Evolutionary conservation across 768 basidiomycete species (phyloP), one percentile per base, ranked within the genome.

Genomic region (Rhizopogon vulgaris): DNA sequence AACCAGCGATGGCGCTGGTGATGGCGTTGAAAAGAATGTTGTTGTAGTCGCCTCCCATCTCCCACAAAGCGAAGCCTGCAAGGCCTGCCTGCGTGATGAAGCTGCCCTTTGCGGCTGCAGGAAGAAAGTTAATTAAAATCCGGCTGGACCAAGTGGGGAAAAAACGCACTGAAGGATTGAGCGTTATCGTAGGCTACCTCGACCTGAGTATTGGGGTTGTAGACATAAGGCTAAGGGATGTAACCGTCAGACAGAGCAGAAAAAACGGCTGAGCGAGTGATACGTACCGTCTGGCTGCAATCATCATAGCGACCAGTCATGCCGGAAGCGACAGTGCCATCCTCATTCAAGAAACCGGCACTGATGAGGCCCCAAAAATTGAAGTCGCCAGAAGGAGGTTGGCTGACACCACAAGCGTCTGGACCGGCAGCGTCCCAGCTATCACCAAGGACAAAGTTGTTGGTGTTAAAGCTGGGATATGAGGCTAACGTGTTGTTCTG

Each of bases 231-330:
- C 88, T 90, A 61, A 28, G 14, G 10, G 39, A 22, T 5, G 12
- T 7, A 41, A 46, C 18, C 0, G 8, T 66, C 25, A 59, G 43
- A 49, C 14, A 36, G 18, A 5, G 38, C 36, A 2, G 50, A 10
- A 34, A 6, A 2, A 5, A 38, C 0, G 22, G 22, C 22, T 52
- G 24, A 4, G 42, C 15, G 8, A 6, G 34, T 7, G 3, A 3
- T 32, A 71, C 81, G 30, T 55, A 90, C 88, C 51, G 89, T 91
- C 69, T 87, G 78, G 55, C 80, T 85, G 71, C 88, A 90, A 6
- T 74, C 60, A 54, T 89, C 85, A 57, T 73, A 87, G 12, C 69
- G 57, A 61, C 80, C 78, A 8, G 63, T 59, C 60, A 86, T 81
- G 3, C 78, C 79, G 1, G 61, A 52, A 8, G 77, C 77, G 14